Base-by-base conservation (phyloP, 441 rosid genomes). In the Iberis amara region DNA sequence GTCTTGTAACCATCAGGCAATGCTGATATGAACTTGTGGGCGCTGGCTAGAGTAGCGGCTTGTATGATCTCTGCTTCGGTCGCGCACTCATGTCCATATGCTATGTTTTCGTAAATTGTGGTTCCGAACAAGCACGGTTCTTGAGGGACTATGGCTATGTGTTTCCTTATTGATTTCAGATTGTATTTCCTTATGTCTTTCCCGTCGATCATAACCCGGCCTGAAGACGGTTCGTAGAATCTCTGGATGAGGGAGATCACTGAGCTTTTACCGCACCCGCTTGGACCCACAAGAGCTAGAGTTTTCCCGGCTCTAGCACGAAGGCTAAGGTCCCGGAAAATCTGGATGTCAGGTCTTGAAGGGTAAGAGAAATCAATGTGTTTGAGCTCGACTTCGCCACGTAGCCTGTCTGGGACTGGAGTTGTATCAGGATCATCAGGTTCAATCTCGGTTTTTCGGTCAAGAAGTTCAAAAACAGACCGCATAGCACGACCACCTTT, bases 241-340 rank as follows among this genome's bases (percentile, higher is more conserved):
- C 97, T 70, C 55, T 84, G 86, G 40, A 89, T 32, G 8, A 94
- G 85, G 27, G 97, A 71, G 55, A 94, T 74, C 50, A 89, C 96
- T 1, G 99, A 89, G 70, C 99, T 94, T 69, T 94, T 94, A 3
- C 99, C 99, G 8, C 97, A 94, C 7, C 99, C 99, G 52, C 99
- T 94, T 3, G 99, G 96, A 55, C 99, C 99, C 0, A 94, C 97
- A 6, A 94, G 96, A 24, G 99, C 99, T 26, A 94, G 87, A 57
- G 82, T 89, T 64, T 89, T 94, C 36, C 95, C 99, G 0, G 99
- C 89, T 63, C 97, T 71, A 42, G 95, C 96, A 1, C 96, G 85
- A 26, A 94, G 85, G 49, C 70, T 78, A 36, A 94, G 81, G 69
- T 94, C 99, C 3, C 82, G 86, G 79, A 94, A 89, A 24, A 94